Evolutionary conservation across 179 eudicot genomes (phyloP), one percentile per base, ranked within the genome.

Genomic region (Nepenthes alata): DNA sequence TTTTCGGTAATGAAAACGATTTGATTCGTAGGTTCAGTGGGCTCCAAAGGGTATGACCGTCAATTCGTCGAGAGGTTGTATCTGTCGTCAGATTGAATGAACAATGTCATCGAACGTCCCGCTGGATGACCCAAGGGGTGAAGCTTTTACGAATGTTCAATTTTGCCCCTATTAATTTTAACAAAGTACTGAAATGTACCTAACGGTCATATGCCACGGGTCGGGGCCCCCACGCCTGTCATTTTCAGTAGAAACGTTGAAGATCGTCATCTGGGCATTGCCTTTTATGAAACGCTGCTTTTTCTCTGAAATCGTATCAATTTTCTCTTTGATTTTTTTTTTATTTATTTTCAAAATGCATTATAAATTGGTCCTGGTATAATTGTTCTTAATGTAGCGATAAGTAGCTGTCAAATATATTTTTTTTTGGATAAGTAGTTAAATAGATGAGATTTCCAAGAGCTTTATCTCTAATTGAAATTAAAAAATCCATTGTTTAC

Each of bases 71-170:
- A 36, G 12, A 10, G 12, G 7, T 64, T 49, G 49, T 41, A 61
- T 58, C 47, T 73, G 81, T 58, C 75, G 55, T 15, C 7, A 11
- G 8, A 37, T 6, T 13, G 62, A 70, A 74, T 48, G 50, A 67
- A 67, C 79, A 61, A 61, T 3, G 54, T 14, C 59, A 38, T 70
- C 11, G 89, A 79, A 39, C 12, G 45, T 60, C 55, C 81, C 52
- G 77, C 77, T 71, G 14, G 62, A 68, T 45, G 53, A 9, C 0
- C 2, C 10, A 48, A 11, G 55, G 35, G 14, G 44, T 44, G 52
- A 11, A 34, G 14, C 37, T 60, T 38, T 7, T 51, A 2, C 4
- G 39, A 7, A 35, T 2, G 37, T 61, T 38, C 75, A 45, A 34
- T 3, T 56, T 58, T 75, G 35, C 68, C 83, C 83, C 35, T 56